phyloP scores from a whole-genome alignment of 2,329 filamentous ascomycete genomes.

The Botrytis galanthina region DNA sequence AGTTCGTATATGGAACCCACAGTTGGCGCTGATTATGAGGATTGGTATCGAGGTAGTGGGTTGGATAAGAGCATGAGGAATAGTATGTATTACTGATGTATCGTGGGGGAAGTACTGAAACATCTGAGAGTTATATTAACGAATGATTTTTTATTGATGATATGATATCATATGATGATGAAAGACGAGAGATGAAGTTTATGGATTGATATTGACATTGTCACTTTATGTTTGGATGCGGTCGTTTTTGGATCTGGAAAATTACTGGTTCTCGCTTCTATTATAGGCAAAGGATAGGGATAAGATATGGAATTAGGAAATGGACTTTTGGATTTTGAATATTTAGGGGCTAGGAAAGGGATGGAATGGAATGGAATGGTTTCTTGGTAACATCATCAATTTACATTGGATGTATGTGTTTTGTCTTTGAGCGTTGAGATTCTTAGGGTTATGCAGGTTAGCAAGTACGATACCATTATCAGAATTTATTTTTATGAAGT shows the following conservation, averaged over 20 bases:
- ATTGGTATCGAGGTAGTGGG: slow-evolving; percentile 22
- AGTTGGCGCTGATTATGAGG: slow-evolving; percentile 15
- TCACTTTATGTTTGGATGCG: background rate
- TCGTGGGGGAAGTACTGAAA: background rate
- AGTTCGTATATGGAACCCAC: slow-evolving; percentile 12
- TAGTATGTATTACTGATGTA: slow-evolving; percentile 18
- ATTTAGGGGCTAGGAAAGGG: background rate
- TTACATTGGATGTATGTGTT: slow-evolving; percentile 1
- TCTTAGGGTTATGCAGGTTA: background rate
- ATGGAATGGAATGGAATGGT: background rate
- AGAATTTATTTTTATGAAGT: background rate
- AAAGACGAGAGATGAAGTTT: slow-evolving; percentile 1
- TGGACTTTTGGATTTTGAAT: background rate
- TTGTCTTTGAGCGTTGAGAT: background rate
- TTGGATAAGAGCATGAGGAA: slow-evolving; percentile 7
- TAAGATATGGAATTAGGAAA: background rate
- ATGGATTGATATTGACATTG: background rate
- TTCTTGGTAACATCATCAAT: background rate
- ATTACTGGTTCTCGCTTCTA: background rate
- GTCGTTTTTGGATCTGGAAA: slow-evolving; percentile 8
- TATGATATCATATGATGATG: background rate
- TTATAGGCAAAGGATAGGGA: background rate
- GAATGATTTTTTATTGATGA: background rate
- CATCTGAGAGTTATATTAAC: background rate
- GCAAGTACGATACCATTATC: slow-evolving; percentile 13